Percentiles rank a stretch among this genome's conserved stretches.
Evolutionary conservation across 371 early-diverging fungal genomes (phyloP).

Genomic region (Lichtheimia ornata): DNA sequence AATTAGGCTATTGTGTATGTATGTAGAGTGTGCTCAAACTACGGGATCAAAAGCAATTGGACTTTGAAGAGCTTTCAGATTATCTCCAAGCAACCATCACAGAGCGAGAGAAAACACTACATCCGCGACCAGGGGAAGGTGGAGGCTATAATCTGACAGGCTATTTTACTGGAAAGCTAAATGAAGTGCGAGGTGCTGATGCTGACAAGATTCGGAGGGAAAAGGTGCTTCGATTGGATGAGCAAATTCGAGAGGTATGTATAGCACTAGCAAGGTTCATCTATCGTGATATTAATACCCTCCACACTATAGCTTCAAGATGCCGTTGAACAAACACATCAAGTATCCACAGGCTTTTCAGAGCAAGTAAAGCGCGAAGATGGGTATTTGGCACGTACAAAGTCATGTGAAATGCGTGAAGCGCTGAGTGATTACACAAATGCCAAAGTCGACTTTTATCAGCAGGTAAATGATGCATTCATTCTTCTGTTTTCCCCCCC

Average conservation of each 20-base stretch:
- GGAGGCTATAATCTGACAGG: constrained; percentile 63
- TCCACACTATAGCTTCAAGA: constrained; percentile 68
- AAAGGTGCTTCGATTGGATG: constrained; percentile 71
- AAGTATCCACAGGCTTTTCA: constrained; percentile 75
- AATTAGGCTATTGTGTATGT: not conserved
- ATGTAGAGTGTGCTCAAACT: constrained; percentile 70
- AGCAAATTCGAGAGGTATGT: constrained; percentile 73
- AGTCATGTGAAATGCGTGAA: constrained; percentile 81
- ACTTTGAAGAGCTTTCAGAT: constrained; percentile 85
- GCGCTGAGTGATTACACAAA: constrained; percentile 71
- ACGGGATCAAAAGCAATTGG: constrained; percentile 93
- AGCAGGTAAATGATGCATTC: constrained; percentile 53
- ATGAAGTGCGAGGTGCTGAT: constrained; percentile 90
- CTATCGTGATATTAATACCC: not conserved
- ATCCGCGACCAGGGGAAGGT: constrained; percentile 51
- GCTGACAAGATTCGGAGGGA: constrained; percentile 80
- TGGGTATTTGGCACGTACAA: constrained; percentile 73
- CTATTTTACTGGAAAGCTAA: constrained; percentile 85
- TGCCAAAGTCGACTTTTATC: constrained; percentile 79
- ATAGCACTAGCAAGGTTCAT: not conserved
- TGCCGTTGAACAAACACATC: constrained; percentile 74
- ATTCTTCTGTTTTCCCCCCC: not conserved
- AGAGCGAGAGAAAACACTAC: constrained; percentile 62
- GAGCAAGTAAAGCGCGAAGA: constrained; percentile 82
- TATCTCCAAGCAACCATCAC: constrained; percentile 68